A percentile compares a stretch with the other conserved stretches of the same genome.
phyloP scores from a whole-genome alignment of 2,329 filamentous ascomycete species.

The Diaporthe citri region DNA sequence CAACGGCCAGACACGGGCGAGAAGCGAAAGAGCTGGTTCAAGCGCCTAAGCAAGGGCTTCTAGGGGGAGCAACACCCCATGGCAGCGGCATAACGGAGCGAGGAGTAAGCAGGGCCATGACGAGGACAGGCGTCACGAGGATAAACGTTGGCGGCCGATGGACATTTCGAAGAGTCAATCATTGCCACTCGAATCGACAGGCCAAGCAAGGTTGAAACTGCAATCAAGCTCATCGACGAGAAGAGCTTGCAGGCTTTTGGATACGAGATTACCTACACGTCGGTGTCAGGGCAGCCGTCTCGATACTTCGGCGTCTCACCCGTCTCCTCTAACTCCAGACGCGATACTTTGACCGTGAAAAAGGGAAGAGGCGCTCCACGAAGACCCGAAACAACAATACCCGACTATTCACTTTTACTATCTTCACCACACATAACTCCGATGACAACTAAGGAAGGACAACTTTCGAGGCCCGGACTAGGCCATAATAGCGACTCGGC shows the following conservation, averaged over 20 bases:
- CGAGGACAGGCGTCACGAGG: not conserved
- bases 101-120: not conserved
- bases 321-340: not conserved
- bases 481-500: not conserved
- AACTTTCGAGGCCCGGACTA: not conserved
- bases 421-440: not conserved
- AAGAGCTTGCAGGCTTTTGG: not conserved
- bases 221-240: not conserved
- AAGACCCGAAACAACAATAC: not conserved
- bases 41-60: conserved; percentile 77
- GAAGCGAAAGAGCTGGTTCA: conserved; percentile 93
- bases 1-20: conserved; percentile 59
- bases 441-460: not conserved
- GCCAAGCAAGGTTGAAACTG: not conserved
- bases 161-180: not conserved
- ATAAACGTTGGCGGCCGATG: not conserved
- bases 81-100: not conserved
- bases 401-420: not conserved
- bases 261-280: not conserved
- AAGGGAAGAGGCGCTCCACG: not conserved
- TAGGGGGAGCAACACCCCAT: conserved; percentile 42
- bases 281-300: not conserved
- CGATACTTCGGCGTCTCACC: not conserved
- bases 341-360: not conserved
- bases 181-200: not conserved